A percentile compares a stretch with the other conserved stretches of the same genome.
phyloP scores from a whole-genome alignment of 108 stramenopile genomes.

The Skeletonema potamos region DNA sequence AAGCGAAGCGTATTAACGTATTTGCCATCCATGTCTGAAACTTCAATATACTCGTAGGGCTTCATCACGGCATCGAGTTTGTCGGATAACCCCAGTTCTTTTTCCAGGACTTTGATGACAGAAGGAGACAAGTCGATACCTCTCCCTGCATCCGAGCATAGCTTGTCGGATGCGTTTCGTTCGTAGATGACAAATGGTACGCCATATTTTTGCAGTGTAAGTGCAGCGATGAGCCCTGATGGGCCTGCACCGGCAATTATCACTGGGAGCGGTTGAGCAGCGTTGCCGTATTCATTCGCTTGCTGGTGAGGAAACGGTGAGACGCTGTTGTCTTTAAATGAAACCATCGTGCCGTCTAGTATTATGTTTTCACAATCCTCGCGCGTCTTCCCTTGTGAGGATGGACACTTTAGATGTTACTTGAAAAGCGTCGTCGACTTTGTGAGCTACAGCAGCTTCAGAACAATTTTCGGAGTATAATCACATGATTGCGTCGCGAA shows the following conservation, averaged over 20 bases:
- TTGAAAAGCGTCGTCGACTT: too few relatives aligned
- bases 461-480: too few relatives aligned
- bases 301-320: neutral
- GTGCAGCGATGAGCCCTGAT: conserved; percentile 53
- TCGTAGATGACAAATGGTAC: conserved; percentile 35
- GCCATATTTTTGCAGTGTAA: conserved; percentile 23
- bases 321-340: neutral
- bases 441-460: too few relatives aligned
- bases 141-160: conserved; percentile 30
- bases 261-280: conserved; percentile 17
- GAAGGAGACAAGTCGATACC: conserved; percentile 33
- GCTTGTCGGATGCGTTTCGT: conserved; percentile 10
- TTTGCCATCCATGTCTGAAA: conserved; percentile 1
- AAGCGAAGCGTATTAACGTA: conserved; percentile 3
- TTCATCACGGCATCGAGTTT: conserved; percentile 2
- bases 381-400: neutral
- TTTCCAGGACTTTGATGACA: conserved; percentile 20
- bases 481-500: too few relatives aligned
- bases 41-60: conserved; percentile 13
- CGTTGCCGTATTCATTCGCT: neutral
- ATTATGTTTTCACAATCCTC: neutral
- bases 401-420: neutral
- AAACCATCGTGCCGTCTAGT: neutral
- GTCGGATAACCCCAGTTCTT: conserved; percentile 12
- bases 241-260: conserved; percentile 62